Evolutionary conservation across 441 rosid species (phyloP), one percentile per base, ranked within the genome.

Genomic region (Rhodomyrtus psidioides): DNA sequence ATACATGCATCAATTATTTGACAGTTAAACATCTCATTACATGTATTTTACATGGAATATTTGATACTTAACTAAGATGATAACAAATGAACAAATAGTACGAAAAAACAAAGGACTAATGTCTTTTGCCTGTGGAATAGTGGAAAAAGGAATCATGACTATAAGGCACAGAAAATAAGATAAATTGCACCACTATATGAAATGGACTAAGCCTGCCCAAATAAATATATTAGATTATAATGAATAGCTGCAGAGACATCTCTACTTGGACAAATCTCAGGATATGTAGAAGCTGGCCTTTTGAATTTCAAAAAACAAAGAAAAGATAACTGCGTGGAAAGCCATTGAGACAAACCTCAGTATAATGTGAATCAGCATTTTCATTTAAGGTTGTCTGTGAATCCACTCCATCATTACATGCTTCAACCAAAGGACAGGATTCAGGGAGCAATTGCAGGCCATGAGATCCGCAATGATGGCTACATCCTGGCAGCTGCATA

Each of bases 271-370:
- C n/a, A 23, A 21, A 55, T 55, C 26, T 55, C 58, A 23, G 13
- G 58, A 55, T 55, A 23, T 55, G 79, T 34, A 59, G 49, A 42
- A 70, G n/a, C 15, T 39, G 79, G 49, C 79, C n/a, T 39, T 70
- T 39, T 34, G 12, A 70, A 34, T 21, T 70, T 39, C 24, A 3
- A 70, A 65, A 34, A 34, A 70, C 49, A 1, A 10, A 5, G 16
- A 70, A 70, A 70, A 70, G 49, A 39, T 21, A 10, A 70, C n/a
- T 19, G 49, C 49, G 5, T 7, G 4, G 9, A 39, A 65, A 70
- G n/a, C 55, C 56, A 14, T n/a, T 49, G 53, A 53, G 54, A 85
- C 87, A 49, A 60, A 93, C 95, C 95, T 88, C 91, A 53, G 82
- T 79, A 87, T 92, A 88, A 85, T 60, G 60, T 82, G 10, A 55